Base-by-base conservation (phyloP, 495 filamentous ascomycete genomes). In the Corynascus novoguineensis region DNA sequence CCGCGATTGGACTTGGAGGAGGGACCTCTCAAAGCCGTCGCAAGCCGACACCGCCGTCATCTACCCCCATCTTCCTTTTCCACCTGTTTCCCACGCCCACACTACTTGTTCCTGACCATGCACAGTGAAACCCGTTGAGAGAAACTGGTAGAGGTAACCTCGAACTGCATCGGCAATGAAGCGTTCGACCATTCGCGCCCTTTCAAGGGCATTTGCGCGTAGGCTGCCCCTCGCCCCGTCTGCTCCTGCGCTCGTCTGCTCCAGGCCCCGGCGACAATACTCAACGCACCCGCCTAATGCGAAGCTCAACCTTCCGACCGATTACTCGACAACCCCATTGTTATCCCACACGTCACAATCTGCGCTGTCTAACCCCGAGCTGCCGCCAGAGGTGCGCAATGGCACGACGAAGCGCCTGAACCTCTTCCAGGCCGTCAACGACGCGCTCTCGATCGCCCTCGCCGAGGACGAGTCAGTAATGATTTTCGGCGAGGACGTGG, bases 401-500 rank as follows among this genome's bases (percentile, higher is more conserved):
- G 80, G 80, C 38, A 81, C 86, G 1, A 90, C 87, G 17, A 90
- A 88, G 62, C 83, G 88, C 38, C 83, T 95, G 78, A 97, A 96
- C 71, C 79, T 95, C 50, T 96, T 90, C 77, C 87, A 93, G 67
- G 86, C 93, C 22, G 84, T 98, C 74, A 97, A 97, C 71, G 83
- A 89, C 64, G 92, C 92, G 14, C 76, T 98, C 11, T 79, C 86
- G 29, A 86, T 83, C 38, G 87, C 93, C 31, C 79, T 98, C n/a
- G 78, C 85, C 12, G 81, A 85, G 15, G 92, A 96, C 60, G 88
- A 92, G 55, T 85, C 86, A 21, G 90, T 95, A 24, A 75, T 96
- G 40, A 81, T 98, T 31, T 98, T 98, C 59, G 93, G 93, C 44
- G 93, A 98, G 75, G 93, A 98, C 68, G 89, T 98, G 22, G 87